These are phyloP conservation scores for Monosporascus cannonballus DNA, from an alignment of 2,329 filamentous ascomycete genomes.

Conservation along the genomic window DNA sequence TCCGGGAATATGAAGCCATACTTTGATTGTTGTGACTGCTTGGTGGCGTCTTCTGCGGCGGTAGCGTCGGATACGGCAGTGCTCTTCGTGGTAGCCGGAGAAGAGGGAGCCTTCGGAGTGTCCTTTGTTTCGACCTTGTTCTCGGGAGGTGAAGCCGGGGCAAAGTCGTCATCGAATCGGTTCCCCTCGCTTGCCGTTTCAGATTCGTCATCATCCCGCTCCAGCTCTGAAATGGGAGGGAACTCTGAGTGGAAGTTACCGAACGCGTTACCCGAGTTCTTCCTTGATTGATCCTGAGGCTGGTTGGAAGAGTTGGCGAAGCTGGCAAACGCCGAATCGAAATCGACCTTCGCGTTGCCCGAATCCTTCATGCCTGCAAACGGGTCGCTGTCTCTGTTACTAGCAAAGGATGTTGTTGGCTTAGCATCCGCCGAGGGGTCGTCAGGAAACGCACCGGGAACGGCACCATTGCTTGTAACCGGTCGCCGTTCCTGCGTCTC, in stretches of 20 bases:
- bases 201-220: slow-evolving; percentile 77
- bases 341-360: slow-evolving; percentile 68
- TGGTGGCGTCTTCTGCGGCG: slow-evolving; percentile 10
- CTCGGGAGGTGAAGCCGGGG: slow-evolving; percentile 49
- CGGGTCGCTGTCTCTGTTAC: slow-evolving; percentile 36
- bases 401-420: slow-evolving; percentile 19
- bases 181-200: slow-evolving; percentile 73
- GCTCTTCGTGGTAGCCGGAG: slow-evolving; percentile 23
- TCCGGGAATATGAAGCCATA: slow-evolving; percentile 15
- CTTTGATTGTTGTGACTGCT: slow-evolving; percentile 22
- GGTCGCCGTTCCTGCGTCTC: slow-evolving; percentile 18
- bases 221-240: slow-evolving; percentile 85
- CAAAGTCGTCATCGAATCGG: slow-evolving; percentile 92
- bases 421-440: slow-evolving; percentile 26
- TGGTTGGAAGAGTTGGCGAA: slow-evolving; percentile 53
- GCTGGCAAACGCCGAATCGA: slow-evolving; percentile 77
- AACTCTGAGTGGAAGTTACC: slow-evolving; percentile 70
- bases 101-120: slow-evolving; percentile 17
- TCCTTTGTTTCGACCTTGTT: slow-evolving; percentile 27
- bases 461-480: slow-evolving; percentile 27
- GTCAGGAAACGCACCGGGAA: slow-evolving; percentile 49
- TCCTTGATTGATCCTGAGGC: slow-evolving; percentile 35
- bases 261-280: slow-evolving; percentile 38
- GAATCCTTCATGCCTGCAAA: slow-evolving; percentile 47
- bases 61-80: slow-evolving; percentile 21